Evolutionary conservation across 192 early-diverging fungal genomes (phyloP), one percentile per base, ranked within the genome.

Genomic region (Radiomyces spectabilis): DNA sequence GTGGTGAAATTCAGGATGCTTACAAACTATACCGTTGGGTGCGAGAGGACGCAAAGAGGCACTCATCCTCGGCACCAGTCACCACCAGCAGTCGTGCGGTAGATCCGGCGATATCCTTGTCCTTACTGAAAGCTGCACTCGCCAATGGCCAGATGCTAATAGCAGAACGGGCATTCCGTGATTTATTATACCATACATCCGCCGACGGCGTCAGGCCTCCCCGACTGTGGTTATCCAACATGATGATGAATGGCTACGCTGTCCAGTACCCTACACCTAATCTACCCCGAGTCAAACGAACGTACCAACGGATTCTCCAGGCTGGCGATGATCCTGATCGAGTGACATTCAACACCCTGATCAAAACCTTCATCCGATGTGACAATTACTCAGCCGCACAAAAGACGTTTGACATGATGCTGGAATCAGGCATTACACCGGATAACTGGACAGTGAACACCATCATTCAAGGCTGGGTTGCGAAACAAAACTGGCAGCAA

Each of bases 221-320:
- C 2, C 18, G 21, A 8, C 30, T 62, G 12, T 29, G 18, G 12
- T 19, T 31, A 3, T 62, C 46, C 33, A 62, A 62, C 19, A 41
- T 54, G n/a, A 29, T 62, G 5, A 32, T 62, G 18, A 55, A 62
- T n/a, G 42, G 31, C 10, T 62, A 54, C 41, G 60, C 60, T 8
- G 46, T 31, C 18, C 51, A 33, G 26, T 27, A 55, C 21, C 52
- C 60, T 2, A 1, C 16, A 16, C 52, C 52, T 5, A 24, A 62
- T 30, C 34, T 62, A 41, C 9, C 48, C 5, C 16, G 32, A 1
- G 26, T 46, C 0, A 33, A 54, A 12, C 31, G 32, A 15, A 33
- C 42, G 13, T 62, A 30, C 18, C 31, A 31, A 47, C 16, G 32
- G 2, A 40, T 62, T 18, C 10, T 62, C 5, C 21, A 33, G 16